A percentile compares a stretch with the other conserved stretches of the same genome.
These are phyloP conservation scores for Xylaria grammica DNA, from an alignment of 495 filamentous ascomycete species.

Conservation along the genomic window DNA sequence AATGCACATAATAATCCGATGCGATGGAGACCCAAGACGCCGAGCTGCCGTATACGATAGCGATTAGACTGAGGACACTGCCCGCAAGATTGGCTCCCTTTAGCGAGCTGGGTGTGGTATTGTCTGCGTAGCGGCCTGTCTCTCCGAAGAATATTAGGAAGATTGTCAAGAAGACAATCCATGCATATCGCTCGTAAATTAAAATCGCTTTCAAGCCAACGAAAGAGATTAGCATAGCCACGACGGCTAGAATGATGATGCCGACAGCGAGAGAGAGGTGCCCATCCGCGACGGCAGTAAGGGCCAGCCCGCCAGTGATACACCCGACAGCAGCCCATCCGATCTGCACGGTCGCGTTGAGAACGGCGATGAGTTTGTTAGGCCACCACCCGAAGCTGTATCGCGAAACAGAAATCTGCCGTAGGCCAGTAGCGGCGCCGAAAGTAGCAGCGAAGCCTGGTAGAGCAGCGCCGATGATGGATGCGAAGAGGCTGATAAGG, in stretches of 20 bases:
- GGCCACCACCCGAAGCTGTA: constrained; percentile 64
- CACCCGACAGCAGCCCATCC: constrained; percentile 55
- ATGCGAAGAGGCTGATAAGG: constrained; percentile 55
- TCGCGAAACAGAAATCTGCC: constrained; percentile 58
- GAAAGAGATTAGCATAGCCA: constrained; percentile 51
- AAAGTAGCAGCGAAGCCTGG: constrained; percentile 59
- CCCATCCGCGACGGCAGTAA: constrained; percentile 56
- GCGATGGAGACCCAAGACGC: constrained; percentile 65
- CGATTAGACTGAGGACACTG: constrained; percentile 56
- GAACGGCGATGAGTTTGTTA: constrained; percentile 52
- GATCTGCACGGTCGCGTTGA: constrained; percentile 56
- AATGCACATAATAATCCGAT: constrained; percentile 67
- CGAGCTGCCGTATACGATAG: constrained; percentile 63
- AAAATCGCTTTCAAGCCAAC: constrained; percentile 54
- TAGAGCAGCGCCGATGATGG: constrained; percentile 50
- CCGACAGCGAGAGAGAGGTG: constrained; percentile 51
- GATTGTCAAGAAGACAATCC: constrained; percentile 59
- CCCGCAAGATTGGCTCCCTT: constrained; percentile 48
- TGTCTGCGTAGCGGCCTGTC: constrained; percentile 53
- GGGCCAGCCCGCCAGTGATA: constrained; percentile 56
- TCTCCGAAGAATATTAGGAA: constrained; percentile 64
- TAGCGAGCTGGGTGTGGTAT: constrained; percentile 43
- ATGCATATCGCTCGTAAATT: constrained; percentile 46
- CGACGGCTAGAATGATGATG: constrained; percentile 51
- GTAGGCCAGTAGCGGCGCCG: constrained; percentile 56